Base-by-base conservation (phyloP, 345 rosid species). In the Gossypium herbaceum region DNA sequence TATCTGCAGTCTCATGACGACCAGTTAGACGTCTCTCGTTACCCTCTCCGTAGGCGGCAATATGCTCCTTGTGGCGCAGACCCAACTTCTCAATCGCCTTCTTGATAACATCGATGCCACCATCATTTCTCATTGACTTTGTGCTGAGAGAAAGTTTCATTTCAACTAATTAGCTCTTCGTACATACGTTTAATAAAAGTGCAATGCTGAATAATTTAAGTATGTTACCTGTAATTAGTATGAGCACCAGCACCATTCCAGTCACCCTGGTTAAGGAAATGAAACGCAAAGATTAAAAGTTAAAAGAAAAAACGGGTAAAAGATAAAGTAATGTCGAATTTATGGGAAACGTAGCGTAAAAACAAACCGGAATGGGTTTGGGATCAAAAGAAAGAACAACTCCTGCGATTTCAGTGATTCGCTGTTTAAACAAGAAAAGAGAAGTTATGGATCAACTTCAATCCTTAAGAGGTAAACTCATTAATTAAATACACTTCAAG, bases 211-310 rank as follows among this genome's bases (percentile, higher is more conserved):
- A 4, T 27, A 15, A 9, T 27, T 45, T 59, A 2, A 19, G 25
- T 10, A 80, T 17, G 44, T 5, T 73, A 79, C 97, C 97, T 89
- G 84, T 91, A 93, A 41, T 91, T 93, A 1, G 94, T 88, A 86
- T 93, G 98, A 47, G 98, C 94, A 54, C 98, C 97, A 15, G 98
- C 98, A 16, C 98, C 98, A 59, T 93, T 93, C 98, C 98, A 93
- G 41, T 93, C 94, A 44, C 98, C 98, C 93, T 87, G 72, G 17
- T 25, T 7, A 25, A 9, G 2, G 12, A 19, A 13, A 29, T 20
- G 43, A 55, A n/a, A 64, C 0, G 19, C 34, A 24, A 12, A 8
- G 0, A 29, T 0, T 10, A 25, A 71, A 20, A 4, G 12, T 1
- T 12, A 39, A 12, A 29, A 29, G 27, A 27, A 43, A 1, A 11